phyloP scores from a whole-genome alignment of 1,284 basidiomycete species.

The Xerocomus nothofagi region DNA sequence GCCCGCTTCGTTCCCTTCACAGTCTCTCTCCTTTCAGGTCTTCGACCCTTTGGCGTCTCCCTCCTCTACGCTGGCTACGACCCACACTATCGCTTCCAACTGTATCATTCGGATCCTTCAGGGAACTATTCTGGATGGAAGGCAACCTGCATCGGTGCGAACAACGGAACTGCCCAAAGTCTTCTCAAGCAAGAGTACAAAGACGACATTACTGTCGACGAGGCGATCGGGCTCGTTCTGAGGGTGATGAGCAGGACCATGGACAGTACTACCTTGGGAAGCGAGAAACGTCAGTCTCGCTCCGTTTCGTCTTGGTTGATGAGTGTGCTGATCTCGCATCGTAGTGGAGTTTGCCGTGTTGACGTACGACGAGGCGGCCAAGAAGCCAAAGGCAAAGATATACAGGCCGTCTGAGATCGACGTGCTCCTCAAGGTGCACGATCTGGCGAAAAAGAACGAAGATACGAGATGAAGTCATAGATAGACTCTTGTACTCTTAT shows the following conservation, averaged over 20 bases:
- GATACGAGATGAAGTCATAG: conserved; percentile 68
- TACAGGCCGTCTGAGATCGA: conserved; percentile 93
- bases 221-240: conserved; percentile 89
- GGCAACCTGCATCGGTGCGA: conserved; percentile 96
- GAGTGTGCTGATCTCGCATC: neutral
- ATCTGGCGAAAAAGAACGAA: conserved; percentile 84
- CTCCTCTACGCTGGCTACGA: conserved; percentile 97
- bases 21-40: conserved; percentile 51
- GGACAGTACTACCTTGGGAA: conserved; percentile 95
- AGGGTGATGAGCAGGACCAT: conserved; percentile 99
- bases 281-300: conserved; percentile 80
- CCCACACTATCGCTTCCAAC: conserved; percentile 93
- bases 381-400: conserved; percentile 89
- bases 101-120: conserved; percentile 98
- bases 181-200: conserved; percentile 99
- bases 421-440: conserved; percentile 78
- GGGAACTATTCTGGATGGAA: conserved; percentile 99
- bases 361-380: conserved; percentile 76
- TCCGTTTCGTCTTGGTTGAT: neutral
- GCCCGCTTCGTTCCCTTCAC: neutral
- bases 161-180: conserved; percentile 93
- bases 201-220: conserved; percentile 88
- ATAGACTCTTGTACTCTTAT: conserved; percentile 7
- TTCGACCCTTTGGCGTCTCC: conserved; percentile 97
- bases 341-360: conserved; percentile 95